Evolutionary conservation across 1,284 basidiomycete species (phyloP).

Genomic region (Rhodotorula sp.): DNA sequence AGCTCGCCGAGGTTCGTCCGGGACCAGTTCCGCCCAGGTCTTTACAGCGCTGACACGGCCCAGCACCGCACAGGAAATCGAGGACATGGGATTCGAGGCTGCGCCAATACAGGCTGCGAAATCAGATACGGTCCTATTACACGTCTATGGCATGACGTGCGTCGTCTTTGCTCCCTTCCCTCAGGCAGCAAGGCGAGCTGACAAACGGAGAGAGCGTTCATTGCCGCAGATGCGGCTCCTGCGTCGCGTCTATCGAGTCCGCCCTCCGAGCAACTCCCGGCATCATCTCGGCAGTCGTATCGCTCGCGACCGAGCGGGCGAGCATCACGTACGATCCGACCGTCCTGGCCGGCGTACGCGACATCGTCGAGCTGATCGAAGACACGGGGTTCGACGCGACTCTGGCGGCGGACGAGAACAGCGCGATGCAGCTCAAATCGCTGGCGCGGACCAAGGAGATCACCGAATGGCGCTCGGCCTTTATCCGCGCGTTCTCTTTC

Average conservation of each 20-base stretch:
- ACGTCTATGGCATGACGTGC: conserved; percentile 89
- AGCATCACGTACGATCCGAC: conserved; percentile 73
- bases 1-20: conserved; percentile 67
- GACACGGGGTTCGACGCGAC: conserved; percentile 89
- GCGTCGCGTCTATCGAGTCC: conserved; percentile 73
- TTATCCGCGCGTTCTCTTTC: conserved; percentile 73
- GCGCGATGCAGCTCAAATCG: conserved; percentile 84
- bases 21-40: not conserved
- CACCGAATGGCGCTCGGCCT: conserved; percentile 80
- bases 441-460: conserved; percentile 91
- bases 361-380: conserved; percentile 81
- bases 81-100: conserved; percentile 89
- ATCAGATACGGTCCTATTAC: conserved; percentile 67
- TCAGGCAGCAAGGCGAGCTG: conserved; percentile 42
- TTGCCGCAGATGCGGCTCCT: conserved; percentile 54
- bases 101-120: conserved; percentile 64
- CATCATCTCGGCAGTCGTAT: conserved; percentile 68
- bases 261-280: conserved; percentile 71
- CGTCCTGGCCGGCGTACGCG: conserved; percentile 67
- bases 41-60: not conserved
- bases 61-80: conserved; percentile 65
- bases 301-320: conserved; percentile 69
- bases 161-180: conserved; percentile 48
- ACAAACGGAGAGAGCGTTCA: not conserved
- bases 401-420: conserved; percentile 69